phyloP scores from a whole-genome alignment of 805 yeast genomes.

The Candida ponderosae region DNA sequence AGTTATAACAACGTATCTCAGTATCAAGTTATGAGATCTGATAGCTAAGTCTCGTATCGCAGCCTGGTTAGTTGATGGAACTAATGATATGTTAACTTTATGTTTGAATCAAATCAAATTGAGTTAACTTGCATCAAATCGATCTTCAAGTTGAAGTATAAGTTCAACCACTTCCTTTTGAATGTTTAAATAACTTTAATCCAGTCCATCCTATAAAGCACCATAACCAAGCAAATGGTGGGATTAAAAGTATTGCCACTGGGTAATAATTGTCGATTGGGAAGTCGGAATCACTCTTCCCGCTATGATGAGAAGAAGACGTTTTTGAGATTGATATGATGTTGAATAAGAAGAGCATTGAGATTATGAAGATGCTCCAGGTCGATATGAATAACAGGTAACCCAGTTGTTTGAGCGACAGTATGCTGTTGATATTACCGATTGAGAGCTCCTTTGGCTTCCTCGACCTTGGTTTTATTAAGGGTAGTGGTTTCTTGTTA shows the following conservation, averaged over 20 bases:
- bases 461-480: slow-evolving; percentile 4
- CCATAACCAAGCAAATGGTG: slow-evolving; percentile 54
- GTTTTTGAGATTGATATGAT: slow-evolving; percentile 6
- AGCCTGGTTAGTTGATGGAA: too few species aligned
- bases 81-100: too few species aligned
- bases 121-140: too few species aligned
- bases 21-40: too few species aligned
- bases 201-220: slow-evolving; percentile 72
- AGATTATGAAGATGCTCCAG: slow-evolving; percentile 5
- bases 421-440: background rate
- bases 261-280: slow-evolving; percentile 32
- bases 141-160: too few species aligned
- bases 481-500: slow-evolving; percentile 4
- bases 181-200: slow-evolving; percentile 71
- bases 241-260: slow-evolving; percentile 22
- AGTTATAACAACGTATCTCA: too few species aligned
- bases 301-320: slow-evolving; percentile 9
- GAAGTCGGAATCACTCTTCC: slow-evolving; percentile 20
- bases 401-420: slow-evolving; percentile 2
- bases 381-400: slow-evolving; percentile 5
- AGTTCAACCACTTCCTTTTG: slow-evolving; percentile 51
- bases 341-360: slow-evolving; percentile 6
- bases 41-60: too few species aligned
- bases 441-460: background rate
- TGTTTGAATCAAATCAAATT: too few species aligned